phyloP scores from a whole-genome alignment of 345 rosid species.

The Conringia planisiliqua region DNA sequence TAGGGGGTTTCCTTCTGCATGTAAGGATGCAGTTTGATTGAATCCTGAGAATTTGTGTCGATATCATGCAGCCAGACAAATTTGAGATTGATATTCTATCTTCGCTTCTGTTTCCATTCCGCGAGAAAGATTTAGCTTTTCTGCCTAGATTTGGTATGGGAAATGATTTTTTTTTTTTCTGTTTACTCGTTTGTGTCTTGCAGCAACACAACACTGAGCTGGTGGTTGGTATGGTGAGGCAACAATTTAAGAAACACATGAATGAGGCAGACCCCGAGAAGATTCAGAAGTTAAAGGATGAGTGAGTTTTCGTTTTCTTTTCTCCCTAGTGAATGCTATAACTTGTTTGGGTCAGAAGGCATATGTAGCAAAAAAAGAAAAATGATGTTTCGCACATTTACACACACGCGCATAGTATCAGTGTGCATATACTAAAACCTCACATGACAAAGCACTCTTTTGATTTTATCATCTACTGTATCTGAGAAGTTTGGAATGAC shows the following conservation, averaged over 20 bases:
- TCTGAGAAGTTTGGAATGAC: conserved; percentile 3
- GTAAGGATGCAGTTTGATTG: neutral
- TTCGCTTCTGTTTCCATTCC: neutral
- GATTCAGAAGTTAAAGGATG: conserved; percentile 86
- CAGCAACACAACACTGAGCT: conserved; percentile 89
- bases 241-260: conserved; percentile 77
- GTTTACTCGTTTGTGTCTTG: conserved; percentile 18
- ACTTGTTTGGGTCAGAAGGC: neutral
- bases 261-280: conserved; percentile 86
- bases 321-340: neutral
- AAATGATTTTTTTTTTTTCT: neutral
- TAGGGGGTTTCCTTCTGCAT: neutral
- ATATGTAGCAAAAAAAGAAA: neutral
- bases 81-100: neutral
- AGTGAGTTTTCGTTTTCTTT: conserved; percentile 48
- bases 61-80: neutral
- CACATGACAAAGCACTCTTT: neutral
- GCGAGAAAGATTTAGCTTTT: neutral
- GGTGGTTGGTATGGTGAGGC: conserved; percentile 78
- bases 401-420: neutral
- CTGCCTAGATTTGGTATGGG: neutral
- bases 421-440: neutral
- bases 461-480: neutral
- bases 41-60: neutral
- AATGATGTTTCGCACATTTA: neutral